Evolutionary conservation across 2,329 filamentous ascomycete species (phyloP), one percentile per base, ranked within the genome.

Genomic region (Aspergillus terreus): DNA sequence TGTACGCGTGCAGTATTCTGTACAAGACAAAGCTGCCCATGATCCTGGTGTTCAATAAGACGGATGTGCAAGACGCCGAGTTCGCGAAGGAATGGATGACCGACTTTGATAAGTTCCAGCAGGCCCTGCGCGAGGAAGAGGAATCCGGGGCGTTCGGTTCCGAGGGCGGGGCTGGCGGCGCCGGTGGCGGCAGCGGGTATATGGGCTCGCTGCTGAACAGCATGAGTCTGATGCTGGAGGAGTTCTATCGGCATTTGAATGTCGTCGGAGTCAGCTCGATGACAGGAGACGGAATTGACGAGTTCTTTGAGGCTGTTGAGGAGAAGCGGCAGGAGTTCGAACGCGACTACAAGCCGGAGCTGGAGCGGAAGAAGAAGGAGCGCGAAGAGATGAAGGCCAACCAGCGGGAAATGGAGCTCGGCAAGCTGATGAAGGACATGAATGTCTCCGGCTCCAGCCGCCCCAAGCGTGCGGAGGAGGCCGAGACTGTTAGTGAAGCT

Each of bases 81-180:
- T 96, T 96, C 65, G 94, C 92, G 1, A 94, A 92, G 74, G 91
- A 97, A 68, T 99, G 95, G 94, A 99, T 99, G 94, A 95, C 92
- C 5, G 92, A 99, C 71, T 99, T 96, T 65, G 94, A 99, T 59
- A 85, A 88, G 1, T 99, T 99, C 75, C 94, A 97, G 69, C 83
- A 83, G 14, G 92, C 95, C 1, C 78, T 99, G 43, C 82, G 83
- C 45, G 76, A 82, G 23, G 94, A 97, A 65, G 90, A 96, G 68
- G 84, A 87, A 50, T 78, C 81, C 6, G 90, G 91, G 43, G 84
- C 82, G 0, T 88, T 91, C 64, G 89, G 88, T 11, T 85, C 86
- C 2, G 80, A 82, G 25, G 90, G 87, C 12, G 78, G 81, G 19
- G 72, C 74, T 14, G 76, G 80, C 40, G 82, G 81, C 6, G 69